Base-by-base conservation (phyloP, 1,284 basidiomycete genomes). In the Heliocybe sulcata region DNA sequence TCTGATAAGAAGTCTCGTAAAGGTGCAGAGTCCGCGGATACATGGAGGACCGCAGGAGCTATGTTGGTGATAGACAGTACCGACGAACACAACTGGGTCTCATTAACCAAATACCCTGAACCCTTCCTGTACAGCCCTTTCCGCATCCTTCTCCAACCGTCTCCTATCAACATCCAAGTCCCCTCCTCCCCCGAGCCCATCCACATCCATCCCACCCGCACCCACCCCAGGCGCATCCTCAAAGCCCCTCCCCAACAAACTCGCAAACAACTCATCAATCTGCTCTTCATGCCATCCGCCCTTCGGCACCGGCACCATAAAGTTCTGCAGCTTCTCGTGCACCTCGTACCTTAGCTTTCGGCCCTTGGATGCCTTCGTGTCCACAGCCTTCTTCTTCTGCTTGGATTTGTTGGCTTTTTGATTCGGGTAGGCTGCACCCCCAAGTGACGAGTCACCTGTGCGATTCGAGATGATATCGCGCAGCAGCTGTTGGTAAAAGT, bases 281-380 rank as follows among this genome's bases (percentile, higher is more conserved):
- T 97, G 94, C 64, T 92, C 91, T 59, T 96, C 92, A 59, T 94
- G 90, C 94, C 94, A 98, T 55, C 72, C 71, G 23, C 78, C 78
- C 47, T 72, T 73, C 4, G 84, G 81, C 3, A 94, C 83, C 10
- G 94, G 94, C 1, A 94, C 90, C 86, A 95, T 95, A 66, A 96
- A 96, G 67, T 94, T 93, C 66, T 92, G 89, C 42, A 95, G 72
- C 72, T 96, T 97, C 64, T 96, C 92, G 65, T 97, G 94, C 1
- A 92, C 85, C 58, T 95, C 89, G 67, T 93, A 96, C 58, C 92
- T 90, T 64, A 58, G 49, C 60, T 60, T 58, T 48, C 93, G 76
- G 1, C 94, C 94, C 72, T 98, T 98, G 67, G 86, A 91, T n/a
- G 92, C 94, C 60, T 88, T 92, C 0, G 93, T 92, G 68, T 97